Evolutionary conservation across 768 basidiomycete genomes (phyloP), one percentile per base, ranked within the genome.

Genomic region (Podaxis carcinomalis): DNA sequence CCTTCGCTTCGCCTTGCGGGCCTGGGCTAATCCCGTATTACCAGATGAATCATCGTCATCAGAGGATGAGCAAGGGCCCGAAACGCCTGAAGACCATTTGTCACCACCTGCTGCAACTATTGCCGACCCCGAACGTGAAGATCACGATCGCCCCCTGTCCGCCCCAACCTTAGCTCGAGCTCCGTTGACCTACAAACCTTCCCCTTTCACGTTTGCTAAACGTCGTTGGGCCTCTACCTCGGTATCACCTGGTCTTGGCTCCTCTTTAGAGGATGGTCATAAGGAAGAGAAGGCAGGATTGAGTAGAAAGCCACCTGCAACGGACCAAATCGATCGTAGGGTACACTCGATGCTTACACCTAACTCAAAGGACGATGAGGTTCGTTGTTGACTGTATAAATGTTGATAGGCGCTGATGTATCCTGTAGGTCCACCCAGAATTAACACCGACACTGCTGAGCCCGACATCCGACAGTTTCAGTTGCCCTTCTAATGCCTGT

Each of bases 201-300:
- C 84, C 39, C 86, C 86, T n/a, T 78, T 81, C 70, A 79, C 80
- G 65, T 86, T 84, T 68, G 85, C 86, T 6, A 81, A 80, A 65
- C 81, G 83, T 56, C 81, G 85, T 61, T 87, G 86, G 86, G 80
- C 66, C 32, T 64, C 67, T 9, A 21, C 59, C 37, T 54, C 52
- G 2, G 36, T 27, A 9, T 60, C 59, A 25, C 51, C 59, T 35
- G 37, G 36, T 14, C 36, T 39, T 13, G 37, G 52, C 13, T 13
- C 52, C 21, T 39, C 52, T 5, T 54, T 52, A 16, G 56, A 55
- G 9, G 56, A 51, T 23, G 40, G 37, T 14, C n/a, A 32, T 4
- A 63, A 44, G 49, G 56, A 60, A 6, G 27, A 54, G 51, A 32
- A 58, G 21, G 59, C 58, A 36, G 35, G 36, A 21, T n/a, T 25